Evolutionary conservation across 1,139 yeast species (phyloP).

Genomic region (Yamadazyma sp.): DNA sequence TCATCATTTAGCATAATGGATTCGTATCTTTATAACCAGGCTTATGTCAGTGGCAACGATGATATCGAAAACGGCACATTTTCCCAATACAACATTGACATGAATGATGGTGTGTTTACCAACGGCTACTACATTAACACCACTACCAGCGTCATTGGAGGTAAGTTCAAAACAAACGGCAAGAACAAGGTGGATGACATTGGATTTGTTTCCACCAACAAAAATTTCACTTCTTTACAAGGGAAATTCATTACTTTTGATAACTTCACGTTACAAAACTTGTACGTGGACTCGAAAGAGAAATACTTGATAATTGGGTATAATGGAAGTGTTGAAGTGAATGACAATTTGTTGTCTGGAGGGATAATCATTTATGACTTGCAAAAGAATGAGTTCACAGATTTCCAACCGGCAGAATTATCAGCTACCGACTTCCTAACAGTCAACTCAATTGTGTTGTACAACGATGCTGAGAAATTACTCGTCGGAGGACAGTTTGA

Average conservation of each 20-base stretch:
- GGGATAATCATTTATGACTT: slow-evolving; percentile 58
- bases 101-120: slow-evolving; percentile 40
- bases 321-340: slow-evolving; percentile 41
- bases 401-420: slow-evolving; percentile 50
- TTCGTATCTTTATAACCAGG: slow-evolving; percentile 30
- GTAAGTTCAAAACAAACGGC: slow-evolving; percentile 27
- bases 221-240: slow-evolving; percentile 25
- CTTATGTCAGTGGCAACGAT: slow-evolving; percentile 22
- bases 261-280: slow-evolving; percentile 35
- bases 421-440: slow-evolving; percentile 27
- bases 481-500: slow-evolving; percentile 79
- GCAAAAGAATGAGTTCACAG: slow-evolving; percentile 33
- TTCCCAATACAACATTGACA: slow-evolving; percentile 23
- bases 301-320: slow-evolving; percentile 51
- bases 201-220: slow-evolving; percentile 39
- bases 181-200: slow-evolving; percentile 18
- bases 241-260: slow-evolving; percentile 39
- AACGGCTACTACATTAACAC: slow-evolving; percentile 46
- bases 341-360: slow-evolving; percentile 24
- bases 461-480: slow-evolving; percentile 50
- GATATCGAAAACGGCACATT: slow-evolving; percentile 17
- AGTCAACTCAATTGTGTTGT: slow-evolving; percentile 55
- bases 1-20: slow-evolving; percentile 42
- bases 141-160: slow-evolving; percentile 54
- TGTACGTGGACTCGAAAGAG: slow-evolving; percentile 40